Evolutionary conservation across 192 early-diverging fungal species (phyloP).

Genomic region (Coemansia sp.): DNA sequence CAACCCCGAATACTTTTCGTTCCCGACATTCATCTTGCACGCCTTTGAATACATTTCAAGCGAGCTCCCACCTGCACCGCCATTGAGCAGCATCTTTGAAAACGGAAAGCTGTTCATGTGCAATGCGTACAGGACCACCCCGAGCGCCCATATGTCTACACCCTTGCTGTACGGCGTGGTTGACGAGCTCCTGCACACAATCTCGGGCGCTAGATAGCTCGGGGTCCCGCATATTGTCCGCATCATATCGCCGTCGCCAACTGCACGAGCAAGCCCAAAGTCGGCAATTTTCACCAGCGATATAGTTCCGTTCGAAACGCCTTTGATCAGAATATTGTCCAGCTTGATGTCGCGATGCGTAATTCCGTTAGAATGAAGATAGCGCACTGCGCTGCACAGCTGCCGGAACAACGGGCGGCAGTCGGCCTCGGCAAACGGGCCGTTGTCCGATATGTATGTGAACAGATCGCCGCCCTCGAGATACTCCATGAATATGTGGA

Average conservation of each 20-base stretch:
- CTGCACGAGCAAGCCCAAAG: constrained; percentile 62
- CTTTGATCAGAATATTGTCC: constrained; percentile 62
- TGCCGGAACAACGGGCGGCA: constrained; percentile 51
- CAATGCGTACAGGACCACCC: constrained; percentile 47
- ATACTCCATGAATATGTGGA: constrained; percentile 54
- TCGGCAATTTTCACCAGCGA: constrained; percentile 57
- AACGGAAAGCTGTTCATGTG: constrained; percentile 48
- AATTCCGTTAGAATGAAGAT: constrained; percentile 81
- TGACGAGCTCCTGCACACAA: constrained; percentile 38
- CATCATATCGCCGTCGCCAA: constrained; percentile 48
- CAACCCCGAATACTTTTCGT: constrained; percentile 17
- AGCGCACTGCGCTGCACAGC: constrained; percentile 54
- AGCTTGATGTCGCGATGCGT: constrained; percentile 95
- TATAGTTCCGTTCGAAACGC: constrained; percentile 5
- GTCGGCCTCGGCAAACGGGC: constrained; percentile 28
- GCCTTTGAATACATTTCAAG: constrained; percentile 26
- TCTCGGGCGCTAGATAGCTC: constrained; percentile 57
- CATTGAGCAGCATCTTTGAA: constrained; percentile 19
- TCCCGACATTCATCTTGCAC: constrained; percentile 15
- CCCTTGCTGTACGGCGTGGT: constrained; percentile 38
- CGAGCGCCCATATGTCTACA: constrained; percentile 54
- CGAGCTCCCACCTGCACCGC: constrained; percentile 9
- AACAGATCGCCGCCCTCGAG: constrained; percentile 51
- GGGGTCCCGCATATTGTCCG: constrained; percentile 59
- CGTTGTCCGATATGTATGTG: constrained; percentile 38